Base-by-base conservation (phyloP, 495 filamentous ascomycete genomes). In the Penicillium bialowiezense region DNA sequence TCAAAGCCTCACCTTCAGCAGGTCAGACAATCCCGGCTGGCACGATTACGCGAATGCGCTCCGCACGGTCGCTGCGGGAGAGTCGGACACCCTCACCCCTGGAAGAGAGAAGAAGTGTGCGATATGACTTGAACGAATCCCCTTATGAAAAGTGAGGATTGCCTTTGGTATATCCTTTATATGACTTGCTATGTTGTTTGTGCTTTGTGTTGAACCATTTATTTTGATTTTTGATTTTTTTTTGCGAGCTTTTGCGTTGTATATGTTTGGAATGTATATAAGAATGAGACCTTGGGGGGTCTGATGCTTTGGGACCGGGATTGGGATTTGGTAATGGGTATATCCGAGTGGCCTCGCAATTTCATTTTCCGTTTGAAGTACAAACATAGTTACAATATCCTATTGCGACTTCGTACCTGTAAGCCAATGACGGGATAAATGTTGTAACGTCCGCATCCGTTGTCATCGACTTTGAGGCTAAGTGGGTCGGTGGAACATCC, bases 1-100 rank as follows among this genome's bases (percentile, higher is more conserved):
- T 95, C 29, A 75, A 80, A 6, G 89, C 86, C 7, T 81, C 85
- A 1, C 87, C 88, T 2, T 77, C 82, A 21, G 85, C 84, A 0
- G 88, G 86, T 0, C 79, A 84, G 59, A 72, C 82, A 12, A 83
- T 91, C 13, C 77, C 81, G 7, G 74, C 82, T 26, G 73, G 75
- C 40, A 73, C 78, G 1, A 68, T 89, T 41, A 79, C 72, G 17
- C 77, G 85, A 9, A 84, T 89, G 78, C 74, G 85, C 19, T 89
- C 85, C 41, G 83, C 77, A 17, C 85, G 80, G 57, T 69, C 84
- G 5, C 72, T 85, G 5, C 71, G 64, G 3, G 55, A 62, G 37
- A 55, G 32, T 2, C 62, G 55, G 3, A 57, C 58, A 21, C 52
- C 59, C 14, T 67, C 65, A 5, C 64, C 64, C 0, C 14, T 67